Base-by-base conservation (phyloP, 352 stramenopile genomes). In the Phytopythium kandeliae region DNA sequence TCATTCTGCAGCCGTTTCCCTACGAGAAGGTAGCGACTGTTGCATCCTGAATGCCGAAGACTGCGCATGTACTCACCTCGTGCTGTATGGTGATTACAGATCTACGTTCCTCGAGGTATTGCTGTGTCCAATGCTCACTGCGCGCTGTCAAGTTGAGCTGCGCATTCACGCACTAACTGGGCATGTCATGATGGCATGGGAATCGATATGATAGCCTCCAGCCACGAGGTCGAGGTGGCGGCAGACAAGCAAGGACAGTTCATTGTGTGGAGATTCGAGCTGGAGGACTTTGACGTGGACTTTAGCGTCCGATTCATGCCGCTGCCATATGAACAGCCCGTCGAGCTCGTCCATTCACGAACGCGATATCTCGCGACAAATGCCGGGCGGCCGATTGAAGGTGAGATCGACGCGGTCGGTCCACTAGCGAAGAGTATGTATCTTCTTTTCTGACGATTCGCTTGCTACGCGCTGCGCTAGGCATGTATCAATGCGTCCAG, bases 221-320 rank as follows among this genome's bases (percentile, higher is more conserved):
- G 54, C 7, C 73, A 89, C 51, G 74, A 90, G 40, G 58, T 87
- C 13, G 52, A 75, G n/a, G 59, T 90, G 26, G 67, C 65, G 11
- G 57, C 64, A 4, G 64, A 63, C 34, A 65, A 70, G 30, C 60
- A 62, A 0, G 58, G 64, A 11, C 81, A 88, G 33, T 87, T 83
- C 53, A 61, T 92, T 45, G 77, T 90, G 24, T 93, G 82, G 82
- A 85, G 85, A 45, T 93, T 93, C 49, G 82, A 91, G 44, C 44
- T 89, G 5, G 79, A 91, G 44, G 82, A 91, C 58, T 78, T 85
- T 50, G 79, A 93, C 51, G 74, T 93, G 36, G 78, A 90, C 31
- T 89, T 93, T 36, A 81, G 61, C 24, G 75, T 89, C 13, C 62
- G 69, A 17, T 93, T 88, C 63, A 46, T 63, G 6, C 67, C 67